Conservation (phyloP, 495 filamentous ascomycete species). For the Neurospora intermedia region DNA sequence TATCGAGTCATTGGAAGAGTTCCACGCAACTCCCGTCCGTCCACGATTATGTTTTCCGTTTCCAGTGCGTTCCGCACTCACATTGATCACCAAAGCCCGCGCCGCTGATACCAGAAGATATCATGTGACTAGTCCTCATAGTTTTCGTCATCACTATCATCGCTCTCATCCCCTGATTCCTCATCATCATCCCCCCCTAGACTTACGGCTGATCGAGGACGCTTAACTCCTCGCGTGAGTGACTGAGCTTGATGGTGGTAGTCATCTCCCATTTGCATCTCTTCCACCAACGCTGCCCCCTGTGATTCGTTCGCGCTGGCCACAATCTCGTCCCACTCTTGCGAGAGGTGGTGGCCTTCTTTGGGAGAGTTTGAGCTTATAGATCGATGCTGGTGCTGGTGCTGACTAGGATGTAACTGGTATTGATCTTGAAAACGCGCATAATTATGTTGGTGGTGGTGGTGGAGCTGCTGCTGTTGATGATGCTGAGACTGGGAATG, state of each 20-base stretch:
- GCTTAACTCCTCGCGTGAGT: neutral
- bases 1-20: neutral
- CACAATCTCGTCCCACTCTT: slow-evolving; percentile 13
- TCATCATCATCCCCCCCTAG: neutral
- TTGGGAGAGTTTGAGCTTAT: neutral
- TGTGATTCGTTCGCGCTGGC: neutral
- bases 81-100: neutral
- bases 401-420: neutral
- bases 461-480: neutral
- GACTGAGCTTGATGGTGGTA: neutral
- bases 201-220: neutral
- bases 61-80: neutral
- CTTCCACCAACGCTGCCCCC: neutral
- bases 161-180: neutral
- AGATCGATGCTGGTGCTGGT: neutral
- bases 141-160: neutral
- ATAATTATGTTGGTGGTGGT: neutral
- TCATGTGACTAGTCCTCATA: neutral
- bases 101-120: neutral
- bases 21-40: neutral
- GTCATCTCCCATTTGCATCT: neutral
- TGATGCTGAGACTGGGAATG: neutral
- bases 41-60: neutral
- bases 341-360: slow-evolving; percentile 7
- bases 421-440: neutral